phyloP scores from a whole-genome alignment of 768 basidiomycete genomes.

The Cyclocybe aegerita region DNA sequence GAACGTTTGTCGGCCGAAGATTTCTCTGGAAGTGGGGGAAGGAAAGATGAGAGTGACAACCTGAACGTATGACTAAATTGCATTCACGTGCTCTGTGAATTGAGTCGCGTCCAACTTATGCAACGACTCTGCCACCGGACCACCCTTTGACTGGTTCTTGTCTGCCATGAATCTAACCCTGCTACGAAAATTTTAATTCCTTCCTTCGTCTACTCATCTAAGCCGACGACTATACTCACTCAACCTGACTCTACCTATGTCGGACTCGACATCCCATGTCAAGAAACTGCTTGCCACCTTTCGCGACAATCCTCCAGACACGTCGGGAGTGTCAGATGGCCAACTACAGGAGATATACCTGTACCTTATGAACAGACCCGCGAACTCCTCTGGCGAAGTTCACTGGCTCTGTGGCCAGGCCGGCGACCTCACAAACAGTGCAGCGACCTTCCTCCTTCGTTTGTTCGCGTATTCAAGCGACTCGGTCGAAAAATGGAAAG shows the following conservation, averaged over 20 bases:
- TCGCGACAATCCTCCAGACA: conserved; percentile 58
- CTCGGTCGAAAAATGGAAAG: conserved; percentile 64
- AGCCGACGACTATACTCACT: not conserved
- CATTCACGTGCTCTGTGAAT: not conserved
- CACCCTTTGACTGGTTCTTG: not conserved
- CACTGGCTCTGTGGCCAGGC: conserved; percentile 87
- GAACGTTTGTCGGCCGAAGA: too few species aligned
- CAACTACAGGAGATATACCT: conserved; percentile 50
- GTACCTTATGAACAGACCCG: conserved; percentile 50
- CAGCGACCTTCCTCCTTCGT: conserved; percentile 80
- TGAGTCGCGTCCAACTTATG: conserved; percentile 1
- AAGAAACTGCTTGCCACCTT: conserved; percentile 51
- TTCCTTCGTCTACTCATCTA: not conserved
- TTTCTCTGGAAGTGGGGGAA: too few species aligned
- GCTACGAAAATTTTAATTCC: not conserved
- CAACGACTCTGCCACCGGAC: too few species aligned
- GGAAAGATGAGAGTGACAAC: too few species aligned
- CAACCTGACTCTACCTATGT: conserved; percentile 1
- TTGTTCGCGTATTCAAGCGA: conserved; percentile 74
- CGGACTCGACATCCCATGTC: conserved; percentile 30
- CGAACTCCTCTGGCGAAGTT: conserved; percentile 35
- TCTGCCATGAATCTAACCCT: not conserved
- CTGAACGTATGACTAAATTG: not conserved
- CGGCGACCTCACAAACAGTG: conserved; percentile 51
- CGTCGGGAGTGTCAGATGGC: conserved; percentile 43